Conservation (phyloP, 1,284 basidiomycete species). For the Ceratobasidium sp. region DNA sequence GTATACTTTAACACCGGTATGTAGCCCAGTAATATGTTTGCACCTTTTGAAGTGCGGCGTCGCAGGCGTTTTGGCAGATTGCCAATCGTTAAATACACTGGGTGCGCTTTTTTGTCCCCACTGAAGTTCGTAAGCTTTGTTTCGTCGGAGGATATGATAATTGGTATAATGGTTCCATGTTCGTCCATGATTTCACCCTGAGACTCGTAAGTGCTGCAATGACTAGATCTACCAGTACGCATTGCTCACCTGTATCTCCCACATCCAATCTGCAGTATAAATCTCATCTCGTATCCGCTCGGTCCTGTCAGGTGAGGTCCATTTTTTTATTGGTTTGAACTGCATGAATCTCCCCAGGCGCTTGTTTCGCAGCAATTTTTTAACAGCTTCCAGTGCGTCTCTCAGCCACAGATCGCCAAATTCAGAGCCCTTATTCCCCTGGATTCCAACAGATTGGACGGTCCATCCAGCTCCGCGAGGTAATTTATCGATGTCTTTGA, state of each 20-base stretch:
- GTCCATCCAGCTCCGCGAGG: constrained; percentile 3
- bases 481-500: constrained; percentile 19
- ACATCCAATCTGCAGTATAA: constrained; percentile 29
- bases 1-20: constrained; percentile 6
- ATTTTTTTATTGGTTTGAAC: constrained; percentile 1
- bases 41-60: constrained; percentile 20
- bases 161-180: constrained; percentile 13
- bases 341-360: background rate
- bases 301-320: background rate
- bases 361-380: constrained; percentile 52
- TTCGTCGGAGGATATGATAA: constrained; percentile 46
- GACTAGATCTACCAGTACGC: background rate
- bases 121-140: constrained; percentile 43
- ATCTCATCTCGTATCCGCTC: constrained; percentile 25
- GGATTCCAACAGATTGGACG: constrained; percentile 44
- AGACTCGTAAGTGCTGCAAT: too few species aligned
- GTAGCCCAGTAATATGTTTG: constrained; percentile 44
- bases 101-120: constrained; percentile 45
- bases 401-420: constrained; percentile 56
- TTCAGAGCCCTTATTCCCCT: constrained; percentile 46
- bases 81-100: constrained; percentile 47
- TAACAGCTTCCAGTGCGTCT: constrained; percentile 56
- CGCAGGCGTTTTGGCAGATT: constrained; percentile 47
- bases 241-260: constrained; percentile 46
- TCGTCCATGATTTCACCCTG: too few species aligned